These are phyloP conservation scores for Vitellaria paradoxa DNA, from an alignment of 179 eudicot species.

Conservation along the genomic window DNA sequence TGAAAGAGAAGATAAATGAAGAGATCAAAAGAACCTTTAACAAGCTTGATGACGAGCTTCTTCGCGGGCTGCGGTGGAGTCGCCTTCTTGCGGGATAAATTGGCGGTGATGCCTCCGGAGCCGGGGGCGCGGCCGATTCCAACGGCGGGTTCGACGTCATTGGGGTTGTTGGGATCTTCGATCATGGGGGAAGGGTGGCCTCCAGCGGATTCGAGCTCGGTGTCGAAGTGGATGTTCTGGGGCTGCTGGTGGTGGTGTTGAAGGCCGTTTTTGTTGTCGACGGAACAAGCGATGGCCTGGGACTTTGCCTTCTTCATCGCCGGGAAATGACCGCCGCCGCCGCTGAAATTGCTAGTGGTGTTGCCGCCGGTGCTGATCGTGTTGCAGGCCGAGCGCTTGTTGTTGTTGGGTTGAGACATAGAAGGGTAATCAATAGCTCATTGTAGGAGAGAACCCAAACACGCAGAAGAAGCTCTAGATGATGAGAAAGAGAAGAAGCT, in stretches of 20 bases:
- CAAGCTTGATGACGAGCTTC: conserved; percentile 83
- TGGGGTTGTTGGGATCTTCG: conserved; percentile 32
- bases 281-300: conserved; percentile 41
- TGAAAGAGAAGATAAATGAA: not conserved
- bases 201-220: conserved; percentile 7
- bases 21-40: conserved; percentile 52
- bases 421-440: conserved; percentile 17
- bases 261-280: conserved; percentile 51
- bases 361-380: conserved; percentile 16
- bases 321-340: conserved; percentile 31
- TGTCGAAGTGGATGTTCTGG: conserved; percentile 28
- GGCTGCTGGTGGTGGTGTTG: conserved; percentile 15
- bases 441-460: not conserved
- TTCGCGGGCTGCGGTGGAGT: conserved; percentile 84
- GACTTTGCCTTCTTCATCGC: conserved; percentile 88
- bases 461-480: not conserved
- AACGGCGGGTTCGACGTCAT: not conserved
- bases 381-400: conserved; percentile 24
- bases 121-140: conserved; percentile 8
- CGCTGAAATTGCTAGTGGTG: conserved; percentile 16
- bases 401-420: conserved; percentile 39
- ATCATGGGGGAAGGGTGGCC: conserved; percentile 39
- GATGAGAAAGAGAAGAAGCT: not conserved
- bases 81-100: conserved; percentile 86
- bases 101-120: conserved; percentile 40